Evolutionary conservation across 2,329 filamentous ascomycete genomes (phyloP).

Genomic region (Biscogniauxia mediterranea): DNA sequence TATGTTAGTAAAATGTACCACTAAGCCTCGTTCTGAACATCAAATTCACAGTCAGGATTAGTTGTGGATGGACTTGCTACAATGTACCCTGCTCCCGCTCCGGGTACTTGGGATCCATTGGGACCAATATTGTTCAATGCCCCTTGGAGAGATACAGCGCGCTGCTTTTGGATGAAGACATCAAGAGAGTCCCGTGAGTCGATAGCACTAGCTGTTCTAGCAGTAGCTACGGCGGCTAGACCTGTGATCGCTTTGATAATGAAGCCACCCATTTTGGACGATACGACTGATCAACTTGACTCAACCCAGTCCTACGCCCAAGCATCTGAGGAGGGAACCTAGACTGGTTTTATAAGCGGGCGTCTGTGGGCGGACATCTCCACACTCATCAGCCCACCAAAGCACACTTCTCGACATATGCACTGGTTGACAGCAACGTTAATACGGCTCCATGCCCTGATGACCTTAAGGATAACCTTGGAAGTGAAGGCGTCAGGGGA

Average conservation of each 20-base stretch:
- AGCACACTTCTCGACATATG: not conserved
- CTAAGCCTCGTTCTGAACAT: too few species aligned
- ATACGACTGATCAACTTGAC: not conserved
- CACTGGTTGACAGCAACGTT: not conserved
- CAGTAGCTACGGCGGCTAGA: slow-evolving; percentile 13
- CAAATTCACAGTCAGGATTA: slow-evolving; percentile 50
- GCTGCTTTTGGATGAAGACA: slow-evolving; percentile 43
- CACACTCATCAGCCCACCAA: not conserved
- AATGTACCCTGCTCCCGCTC: slow-evolving; percentile 49
- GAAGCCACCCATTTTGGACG: slow-evolving; percentile 12
- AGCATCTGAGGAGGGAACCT: not conserved
- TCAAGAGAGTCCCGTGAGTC: slow-evolving; percentile 8
- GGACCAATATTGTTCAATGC: slow-evolving; percentile 56
- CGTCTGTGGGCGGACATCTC: not conserved
- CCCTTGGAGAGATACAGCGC: slow-evolving; percentile 47
- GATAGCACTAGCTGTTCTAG: slow-evolving; percentile 10
- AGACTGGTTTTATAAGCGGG: not conserved
- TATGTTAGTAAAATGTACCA: slow-evolving; percentile 3
- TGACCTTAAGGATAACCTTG: not conserved
- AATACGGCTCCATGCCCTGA: not conserved
- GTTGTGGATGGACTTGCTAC: slow-evolving; percentile 54
- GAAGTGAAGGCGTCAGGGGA: not conserved
- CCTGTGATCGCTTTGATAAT: slow-evolving; percentile 11
- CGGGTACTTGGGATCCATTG: slow-evolving; percentile 44
- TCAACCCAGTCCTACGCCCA: not conserved